Percentiles rank a stretch among this genome's conserved stretches.
Conservation (phyloP, 1,284 basidiomycete species). For the Fomitopsis betulina region DNA sequence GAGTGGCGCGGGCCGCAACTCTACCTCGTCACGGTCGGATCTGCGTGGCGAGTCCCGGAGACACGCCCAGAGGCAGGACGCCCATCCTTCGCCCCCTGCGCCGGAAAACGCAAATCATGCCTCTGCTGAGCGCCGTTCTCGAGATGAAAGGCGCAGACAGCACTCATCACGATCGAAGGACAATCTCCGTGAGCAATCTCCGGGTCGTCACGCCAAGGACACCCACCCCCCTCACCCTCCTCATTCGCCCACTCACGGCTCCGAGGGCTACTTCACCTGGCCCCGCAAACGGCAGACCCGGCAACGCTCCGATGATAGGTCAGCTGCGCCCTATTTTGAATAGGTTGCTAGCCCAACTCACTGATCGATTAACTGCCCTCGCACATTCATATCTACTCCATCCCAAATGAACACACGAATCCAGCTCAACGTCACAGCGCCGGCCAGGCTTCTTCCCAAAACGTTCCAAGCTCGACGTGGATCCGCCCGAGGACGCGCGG, state of each 20-base stretch:
- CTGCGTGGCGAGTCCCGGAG: not conserved
- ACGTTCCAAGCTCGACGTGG: constrained; percentile 21
- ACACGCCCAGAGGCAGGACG: not conserved
- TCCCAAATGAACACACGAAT: not conserved
- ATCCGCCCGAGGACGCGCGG: constrained; percentile 1
- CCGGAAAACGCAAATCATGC: not conserved
- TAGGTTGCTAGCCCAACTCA: too few relatives aligned
- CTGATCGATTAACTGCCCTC: not conserved
- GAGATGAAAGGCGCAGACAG: not conserved
- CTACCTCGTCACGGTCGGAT: not conserved
- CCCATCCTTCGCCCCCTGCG: not conserved
- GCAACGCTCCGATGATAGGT: constrained; percentile 5
- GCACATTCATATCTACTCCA: not conserved
- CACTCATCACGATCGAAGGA: not conserved
- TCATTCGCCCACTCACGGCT: not conserved
- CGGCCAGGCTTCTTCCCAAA: constrained; percentile 11
- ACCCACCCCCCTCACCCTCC: not conserved
- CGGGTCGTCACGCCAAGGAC: not conserved
- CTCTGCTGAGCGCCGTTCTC: not conserved
- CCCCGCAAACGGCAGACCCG: constrained; percentile 4
- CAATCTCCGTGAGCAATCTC: constrained; percentile 2
- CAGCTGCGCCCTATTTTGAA: constrained; percentile 4
- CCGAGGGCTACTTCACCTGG: not conserved
- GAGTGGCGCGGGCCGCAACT: not conserved
- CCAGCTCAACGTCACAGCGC: not conserved